Base-by-base conservation (phyloP, 1,139 yeast species). In the Geotrichum armillariae region DNA sequence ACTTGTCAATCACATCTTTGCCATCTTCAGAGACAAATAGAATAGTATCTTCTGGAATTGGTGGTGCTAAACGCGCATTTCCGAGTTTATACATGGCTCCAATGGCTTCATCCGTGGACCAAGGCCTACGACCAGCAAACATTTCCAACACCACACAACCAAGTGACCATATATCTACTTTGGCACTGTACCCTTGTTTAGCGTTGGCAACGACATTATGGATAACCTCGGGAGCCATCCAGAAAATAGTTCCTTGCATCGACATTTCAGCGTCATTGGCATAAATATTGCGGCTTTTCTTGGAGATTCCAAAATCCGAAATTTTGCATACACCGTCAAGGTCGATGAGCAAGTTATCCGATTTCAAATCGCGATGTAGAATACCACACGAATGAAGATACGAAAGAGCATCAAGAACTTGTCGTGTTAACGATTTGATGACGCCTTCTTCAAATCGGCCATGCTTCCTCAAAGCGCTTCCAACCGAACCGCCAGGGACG, bases 191-290 rank as follows among this genome's bases (percentile, higher is more conserved):
- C 0, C 98, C 98, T 64, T 85, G 95, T 58, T 85, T 85, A 50
- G 82, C 84, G 60, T 85, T 86, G 61, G 79, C 83, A 4, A 80
- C 82, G 34, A 81, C 82, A 59, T 83, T 83, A 63, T 87, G 89
- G 50, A 93, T 90, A 55, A 94, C 96, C 65, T 93, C 99, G 0
- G 99, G 99, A 0, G 99, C 99, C 99, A 93, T 93, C 99, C 99
- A 93, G 66, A 91, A 93, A 2, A 93, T 90, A 0, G 99, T 91
- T 17, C 99, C 99, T 68, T 94, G 96, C 93, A 85, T 85, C 12
- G 97, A 90, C 95, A 91, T 87, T 53, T 89, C 96, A 2, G 96
- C 91, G 60, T 88, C 83, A 63, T 91, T 90, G 27, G 87, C 83
- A 66, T 93, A 93, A 35, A 93, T 87, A 64, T 93, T 93, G 14